A percentile compares a stretch with the other conserved stretches of the same genome.
Conservation (phyloP, 768 basidiomycete species). For the Lactarius vividus region DNA sequence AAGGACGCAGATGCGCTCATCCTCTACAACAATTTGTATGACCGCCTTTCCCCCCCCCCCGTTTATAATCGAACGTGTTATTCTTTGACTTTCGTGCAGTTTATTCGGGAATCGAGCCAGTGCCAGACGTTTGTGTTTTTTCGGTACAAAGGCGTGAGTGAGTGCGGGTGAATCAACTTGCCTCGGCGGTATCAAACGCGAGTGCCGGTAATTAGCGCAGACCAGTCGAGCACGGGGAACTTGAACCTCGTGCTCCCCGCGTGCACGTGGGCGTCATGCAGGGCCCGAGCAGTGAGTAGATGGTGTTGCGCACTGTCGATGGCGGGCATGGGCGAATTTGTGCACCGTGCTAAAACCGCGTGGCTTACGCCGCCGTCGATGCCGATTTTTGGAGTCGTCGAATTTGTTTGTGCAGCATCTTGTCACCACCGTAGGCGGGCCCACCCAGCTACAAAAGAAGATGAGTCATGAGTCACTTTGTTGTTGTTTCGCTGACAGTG, state of each 20-base stretch:
- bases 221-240: constrained; percentile 76
- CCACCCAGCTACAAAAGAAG: constrained; percentile 40
- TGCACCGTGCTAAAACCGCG: constrained; percentile 67
- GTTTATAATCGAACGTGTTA: not conserved
- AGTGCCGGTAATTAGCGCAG: constrained; percentile 71
- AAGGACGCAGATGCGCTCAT: not conserved
- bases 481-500: constrained; percentile 38
- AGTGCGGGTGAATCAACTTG: constrained; percentile 19
- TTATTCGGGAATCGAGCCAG: constrained; percentile 11
- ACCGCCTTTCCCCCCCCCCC: not conserved
- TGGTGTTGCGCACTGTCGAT: constrained; percentile 74
- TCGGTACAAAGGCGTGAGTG: not conserved
- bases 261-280: constrained; percentile 50
- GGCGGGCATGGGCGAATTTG: constrained; percentile 67
- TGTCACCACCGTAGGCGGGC: constrained; percentile 56
- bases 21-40: not conserved
- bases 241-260: constrained; percentile 49
- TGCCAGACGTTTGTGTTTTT: constrained; percentile 1
- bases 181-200: constrained; percentile 45
- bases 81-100: not conserved
- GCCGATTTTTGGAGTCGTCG: constrained; percentile 64
- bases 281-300: constrained; percentile 72
- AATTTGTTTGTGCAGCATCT: constrained; percentile 76
- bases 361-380: constrained; percentile 87
- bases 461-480: not conserved